Conservation (phyloP, 345 rosid species). For the Sisymbrium irio region DNA sequence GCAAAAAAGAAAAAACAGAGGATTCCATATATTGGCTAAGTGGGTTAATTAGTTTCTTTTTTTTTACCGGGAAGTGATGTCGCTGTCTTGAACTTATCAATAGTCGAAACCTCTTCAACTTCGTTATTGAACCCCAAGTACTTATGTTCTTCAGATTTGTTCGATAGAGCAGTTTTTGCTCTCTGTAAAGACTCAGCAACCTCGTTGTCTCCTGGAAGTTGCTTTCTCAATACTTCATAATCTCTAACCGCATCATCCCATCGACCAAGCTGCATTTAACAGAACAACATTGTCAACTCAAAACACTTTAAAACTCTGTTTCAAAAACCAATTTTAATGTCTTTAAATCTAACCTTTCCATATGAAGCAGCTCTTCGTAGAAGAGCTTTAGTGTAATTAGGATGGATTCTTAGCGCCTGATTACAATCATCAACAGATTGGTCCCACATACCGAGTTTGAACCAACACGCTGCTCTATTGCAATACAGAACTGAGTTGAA, state of each 20-base stretch:
- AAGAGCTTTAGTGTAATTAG: conserved; percentile 80
- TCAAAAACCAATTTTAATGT: not conserved
- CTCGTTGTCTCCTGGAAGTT: conserved; percentile 81
- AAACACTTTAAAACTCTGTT: not conserved
- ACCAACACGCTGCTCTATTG: conserved; percentile 98
- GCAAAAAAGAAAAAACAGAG: conserved; percentile 2
- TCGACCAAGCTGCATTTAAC: conserved; percentile 38
- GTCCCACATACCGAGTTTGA: conserved; percentile 82
- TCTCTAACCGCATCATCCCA: conserved; percentile 90
- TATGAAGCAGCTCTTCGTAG: conserved; percentile 93
- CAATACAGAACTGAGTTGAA: conserved; percentile 83
- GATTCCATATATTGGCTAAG: not conserved
- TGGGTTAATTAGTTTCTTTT: conserved; percentile 8
- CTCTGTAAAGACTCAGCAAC: conserved; percentile 66
- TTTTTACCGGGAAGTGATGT: conserved; percentile 56
- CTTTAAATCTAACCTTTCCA: conserved; percentile 57
- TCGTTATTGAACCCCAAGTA: conserved; percentile 50
- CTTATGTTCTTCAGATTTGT: conserved; percentile 48
- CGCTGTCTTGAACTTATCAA: conserved; percentile 62
- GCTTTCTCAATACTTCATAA: conserved; percentile 73
- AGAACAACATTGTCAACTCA: conserved; percentile 9
- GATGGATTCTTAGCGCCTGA: conserved; percentile 73
- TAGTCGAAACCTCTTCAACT: conserved; percentile 59
- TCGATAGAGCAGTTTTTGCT: conserved; percentile 58
- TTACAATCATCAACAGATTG: conserved; percentile 89